Percentiles rank a stretch among this genome's conserved stretches.
These are phyloP conservation scores for Sisymbrium irio DNA, from an alignment of 345 rosid genomes.

Conservation along the genomic window DNA sequence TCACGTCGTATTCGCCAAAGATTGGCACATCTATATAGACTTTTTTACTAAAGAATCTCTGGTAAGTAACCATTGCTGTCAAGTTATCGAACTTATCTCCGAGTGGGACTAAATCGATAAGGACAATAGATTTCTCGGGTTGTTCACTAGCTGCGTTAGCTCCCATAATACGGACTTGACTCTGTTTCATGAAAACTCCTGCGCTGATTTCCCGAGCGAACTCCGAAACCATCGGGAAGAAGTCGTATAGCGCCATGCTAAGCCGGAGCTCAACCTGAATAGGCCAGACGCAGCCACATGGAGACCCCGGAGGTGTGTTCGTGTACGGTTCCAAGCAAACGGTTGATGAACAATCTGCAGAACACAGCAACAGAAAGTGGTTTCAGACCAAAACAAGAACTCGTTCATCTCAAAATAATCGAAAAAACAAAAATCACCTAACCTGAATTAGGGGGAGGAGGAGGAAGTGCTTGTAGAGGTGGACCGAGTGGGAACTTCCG, in stretches of 20 bases:
- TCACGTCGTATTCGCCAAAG: slow-evolving; percentile 76
- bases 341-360: slow-evolving; percentile 73
- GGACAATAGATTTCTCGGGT: slow-evolving; percentile 81
- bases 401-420: background rate
- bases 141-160: slow-evolving; percentile 85
- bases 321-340: slow-evolving; percentile 78
- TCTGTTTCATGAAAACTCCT: slow-evolving; percentile 91
- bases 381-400: background rate
- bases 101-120: slow-evolving; percentile 82
- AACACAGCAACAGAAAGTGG: slow-evolving; percentile 11
- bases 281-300: slow-evolving; percentile 93
- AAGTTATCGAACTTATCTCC: slow-evolving; percentile 71
- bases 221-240: slow-evolving; percentile 94
- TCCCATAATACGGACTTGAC: slow-evolving; percentile 94
- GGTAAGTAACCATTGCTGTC: slow-evolving; percentile 70
- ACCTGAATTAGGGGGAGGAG: slow-evolving; percentile 98
- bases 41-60: slow-evolving; percentile 87
- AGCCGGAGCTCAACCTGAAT: slow-evolving; percentile 86
- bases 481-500: slow-evolving; percentile 57
- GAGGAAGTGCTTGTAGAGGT: slow-evolving; percentile 70
- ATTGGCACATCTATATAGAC: slow-evolving; percentile 56
- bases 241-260: slow-evolving; percentile 76
- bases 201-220: slow-evolving; percentile 74
- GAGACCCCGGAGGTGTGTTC: slow-evolving; percentile 92
- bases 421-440: background rate